A percentile compares a stretch with the other conserved stretches of the same genome.
phyloP scores from a whole-genome alignment of 148 eudicot species.

The Silene conica region DNA sequence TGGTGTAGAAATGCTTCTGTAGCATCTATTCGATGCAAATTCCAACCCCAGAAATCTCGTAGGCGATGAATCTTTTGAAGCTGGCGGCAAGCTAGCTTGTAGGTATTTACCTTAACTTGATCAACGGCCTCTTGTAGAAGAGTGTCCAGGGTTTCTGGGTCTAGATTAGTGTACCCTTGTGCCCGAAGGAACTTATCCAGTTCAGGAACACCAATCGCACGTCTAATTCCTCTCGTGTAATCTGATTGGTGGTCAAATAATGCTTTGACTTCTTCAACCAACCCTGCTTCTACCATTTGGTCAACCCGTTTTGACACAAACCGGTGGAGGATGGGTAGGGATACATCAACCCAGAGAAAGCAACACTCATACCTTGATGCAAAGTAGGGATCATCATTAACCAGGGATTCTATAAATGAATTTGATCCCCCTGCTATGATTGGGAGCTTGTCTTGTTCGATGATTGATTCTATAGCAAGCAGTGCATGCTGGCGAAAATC shows the following conservation, averaged over 20 bases:
- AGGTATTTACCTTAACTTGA: conserved; percentile 57
- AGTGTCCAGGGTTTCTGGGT: conserved; percentile 25
- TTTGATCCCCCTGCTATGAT: conserved; percentile 94
- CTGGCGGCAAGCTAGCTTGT: conserved; percentile 56
- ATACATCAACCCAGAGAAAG: conserved; percentile 75
- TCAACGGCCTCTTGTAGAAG: conserved; percentile 51
- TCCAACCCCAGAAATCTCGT: conserved; percentile 50
- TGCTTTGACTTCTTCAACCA: conserved; percentile 57
- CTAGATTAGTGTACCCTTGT: conserved; percentile 31
- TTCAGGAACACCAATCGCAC: conserved; percentile 90
- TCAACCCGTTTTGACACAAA: conserved; percentile 72
- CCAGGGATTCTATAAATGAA: conserved; percentile 64
- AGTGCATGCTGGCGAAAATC: conserved; percentile 58
- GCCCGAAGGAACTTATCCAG: conserved; percentile 47
- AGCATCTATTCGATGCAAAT: conserved; percentile 65
- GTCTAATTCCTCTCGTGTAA: conserved; percentile 55
- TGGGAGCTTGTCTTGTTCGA: conserved; percentile 47
- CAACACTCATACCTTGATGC: conserved; percentile 57
- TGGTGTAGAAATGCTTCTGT: conserved; percentile 49
- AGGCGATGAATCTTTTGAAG: conserved; percentile 56
- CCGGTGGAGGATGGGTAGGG: conserved; percentile 40
- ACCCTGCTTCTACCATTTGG: conserved; percentile 53
- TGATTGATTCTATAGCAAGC: conserved; percentile 50
- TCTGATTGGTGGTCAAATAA: conserved; percentile 47
- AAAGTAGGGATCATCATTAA: conserved; percentile 56